phyloP scores from a whole-genome alignment of 139 green algal species.

The Astrephomene gubernaculifera region DNA sequence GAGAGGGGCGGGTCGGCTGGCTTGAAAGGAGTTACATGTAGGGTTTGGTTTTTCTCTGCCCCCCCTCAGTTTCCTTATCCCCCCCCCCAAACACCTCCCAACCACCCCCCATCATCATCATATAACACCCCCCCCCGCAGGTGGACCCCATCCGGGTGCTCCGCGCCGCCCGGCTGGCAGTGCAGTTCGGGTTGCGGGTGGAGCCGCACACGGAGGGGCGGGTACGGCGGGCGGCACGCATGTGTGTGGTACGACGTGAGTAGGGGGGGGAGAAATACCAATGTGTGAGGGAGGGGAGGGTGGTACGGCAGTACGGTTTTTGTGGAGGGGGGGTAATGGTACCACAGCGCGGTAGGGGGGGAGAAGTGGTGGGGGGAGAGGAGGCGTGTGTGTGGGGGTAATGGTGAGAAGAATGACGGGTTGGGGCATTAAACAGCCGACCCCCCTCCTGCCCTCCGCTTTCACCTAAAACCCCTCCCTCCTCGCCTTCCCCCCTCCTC shows the following conservation, averaged over 20 bases:
- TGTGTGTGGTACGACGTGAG: constrained; percentile 8
- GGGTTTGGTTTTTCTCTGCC: background rate
- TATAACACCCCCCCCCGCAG: background rate
- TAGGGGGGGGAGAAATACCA: no score
- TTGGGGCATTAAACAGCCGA: background rate
- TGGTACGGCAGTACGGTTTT: background rate
- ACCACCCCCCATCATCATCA: no score
- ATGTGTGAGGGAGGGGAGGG: no score
- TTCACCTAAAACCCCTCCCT: background rate
- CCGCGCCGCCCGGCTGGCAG: constrained; percentile 72
- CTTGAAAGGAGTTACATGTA: no score
- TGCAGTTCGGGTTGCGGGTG: constrained; percentile 35
- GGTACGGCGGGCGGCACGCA: background rate
- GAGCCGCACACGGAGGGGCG: constrained; percentile 24
- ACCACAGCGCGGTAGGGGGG: no score
- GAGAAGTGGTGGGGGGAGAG: background rate
- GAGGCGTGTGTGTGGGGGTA: background rate
- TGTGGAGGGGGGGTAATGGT: background rate
- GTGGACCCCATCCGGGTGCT: constrained; percentile 91
- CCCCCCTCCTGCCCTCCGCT: background rate
- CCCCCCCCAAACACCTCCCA: background rate
- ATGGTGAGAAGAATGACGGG: background rate
- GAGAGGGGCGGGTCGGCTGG: background rate
- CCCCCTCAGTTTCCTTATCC: background rate
- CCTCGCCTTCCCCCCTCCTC: background rate